A percentile compares a stretch with the other conserved stretches of the same genome.
These are phyloP conservation scores for Penicillium diatomitis DNA, from an alignment of 495 filamentous ascomycete genomes.

Conservation along the genomic window DNA sequence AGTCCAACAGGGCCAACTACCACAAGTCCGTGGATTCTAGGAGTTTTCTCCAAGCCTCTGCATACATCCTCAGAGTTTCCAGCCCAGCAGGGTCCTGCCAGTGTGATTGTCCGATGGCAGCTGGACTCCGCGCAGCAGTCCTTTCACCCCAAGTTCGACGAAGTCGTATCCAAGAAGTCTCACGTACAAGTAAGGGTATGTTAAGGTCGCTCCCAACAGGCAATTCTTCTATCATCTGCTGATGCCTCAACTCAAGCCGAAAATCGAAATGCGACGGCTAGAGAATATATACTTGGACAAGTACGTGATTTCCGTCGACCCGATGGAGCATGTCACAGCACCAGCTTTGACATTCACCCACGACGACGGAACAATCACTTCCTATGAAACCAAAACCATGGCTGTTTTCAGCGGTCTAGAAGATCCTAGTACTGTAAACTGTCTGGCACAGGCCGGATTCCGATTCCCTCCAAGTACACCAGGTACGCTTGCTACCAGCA, in stretches of 20 bases:
- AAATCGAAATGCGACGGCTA: constrained; percentile 52
- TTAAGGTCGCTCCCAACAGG: too few species aligned
- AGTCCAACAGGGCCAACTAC: constrained; percentile 37
- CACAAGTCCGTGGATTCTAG: constrained; percentile 54
- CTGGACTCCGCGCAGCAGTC: constrained; percentile 48
- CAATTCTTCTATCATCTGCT: too few species aligned
- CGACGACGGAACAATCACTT: constrained; percentile 69
- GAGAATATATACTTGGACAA: constrained; percentile 57
- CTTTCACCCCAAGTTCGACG: constrained; percentile 66
- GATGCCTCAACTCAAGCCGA: constrained; percentile 30
- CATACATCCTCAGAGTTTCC: constrained; percentile 41
- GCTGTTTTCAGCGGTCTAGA: constrained; percentile 49
- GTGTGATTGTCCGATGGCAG: constrained; percentile 71
- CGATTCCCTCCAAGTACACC: constrained; percentile 39
- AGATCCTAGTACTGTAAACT: constrained; percentile 55
- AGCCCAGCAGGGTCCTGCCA: constrained; percentile 51
- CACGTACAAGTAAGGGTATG: constrained; percentile 36
- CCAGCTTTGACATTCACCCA: constrained; percentile 56
- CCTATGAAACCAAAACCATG: constrained; percentile 66
- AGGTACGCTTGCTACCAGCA: constrained; percentile 13
- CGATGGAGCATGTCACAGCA: constrained; percentile 56
- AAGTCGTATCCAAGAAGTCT: constrained; percentile 56
- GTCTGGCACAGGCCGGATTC: constrained; percentile 64
- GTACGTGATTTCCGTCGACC: constrained; percentile 56
- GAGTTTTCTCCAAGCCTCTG: constrained; percentile 54